Evolutionary conservation across 257 asterid species (phyloP), one percentile per base, ranked within the genome.

Genomic region (Phtheirospermum japonicum): DNA sequence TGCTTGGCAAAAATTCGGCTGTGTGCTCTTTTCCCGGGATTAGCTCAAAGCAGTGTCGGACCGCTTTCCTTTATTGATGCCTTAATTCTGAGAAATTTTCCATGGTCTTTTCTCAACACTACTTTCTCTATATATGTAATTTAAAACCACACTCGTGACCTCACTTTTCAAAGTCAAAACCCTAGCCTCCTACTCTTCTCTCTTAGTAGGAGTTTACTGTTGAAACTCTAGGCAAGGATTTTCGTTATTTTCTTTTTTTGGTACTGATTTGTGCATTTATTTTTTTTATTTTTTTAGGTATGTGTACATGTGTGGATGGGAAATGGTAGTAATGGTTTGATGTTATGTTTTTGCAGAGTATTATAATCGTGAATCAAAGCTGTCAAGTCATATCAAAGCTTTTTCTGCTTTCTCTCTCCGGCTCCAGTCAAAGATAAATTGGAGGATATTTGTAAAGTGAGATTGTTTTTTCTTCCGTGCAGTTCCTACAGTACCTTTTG

Each of bases 321-420:
- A 48, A 23, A 45, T 62, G 51, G 48, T 18, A 26, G 33, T 36
- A 49, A 51, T 65, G 62, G 50, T 34, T 43, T 28, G 72, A 48
- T 28, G 64, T 33, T 31, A 36, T 59, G 59, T 54, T 36, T 51
- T 56, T 63, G 70, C 71, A 69, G 84, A 59, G 57, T 43, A 69
- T 54, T 43, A 26, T 55, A 53, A 67, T 61, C 50, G 71, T 49
- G 46, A 74, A 74, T 72, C 70, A 13, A 56, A 78, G 71, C 73
- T 73, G 82, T 76, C 77, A 61, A 71, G 78, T 76, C 85, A 61
- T 64, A 61, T 75, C 78, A 69, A 17, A 51, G 74, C 70, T 40
- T 68, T 67, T 59, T 23, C 49, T 40, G 39, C 60, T 43, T 65
- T 48, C 58, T 67, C 57, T 19, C 54, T 67, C 60, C 16, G 55